Conservation (phyloP, 495 filamentous ascomycete genomes). For the Daldinia loculata region DNA sequence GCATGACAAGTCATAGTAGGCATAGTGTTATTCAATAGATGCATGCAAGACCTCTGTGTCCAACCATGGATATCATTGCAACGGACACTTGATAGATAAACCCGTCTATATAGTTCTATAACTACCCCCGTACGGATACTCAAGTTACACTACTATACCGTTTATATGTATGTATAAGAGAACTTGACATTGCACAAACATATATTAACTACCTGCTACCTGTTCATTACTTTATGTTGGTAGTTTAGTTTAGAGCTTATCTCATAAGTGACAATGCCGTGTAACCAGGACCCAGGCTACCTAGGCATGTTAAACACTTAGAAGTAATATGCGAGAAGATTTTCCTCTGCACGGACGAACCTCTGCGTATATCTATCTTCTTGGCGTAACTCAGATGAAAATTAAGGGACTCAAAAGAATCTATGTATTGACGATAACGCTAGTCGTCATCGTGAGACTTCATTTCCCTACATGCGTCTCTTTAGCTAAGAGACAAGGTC, state of each 20-base stretch:
- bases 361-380: too few relatives aligned
- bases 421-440: background rate
- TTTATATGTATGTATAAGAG: background rate
- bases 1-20: background rate
- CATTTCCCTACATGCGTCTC: background rate
- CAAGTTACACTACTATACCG: background rate
- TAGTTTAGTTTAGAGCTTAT: background rate
- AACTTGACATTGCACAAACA: background rate
- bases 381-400: background rate
- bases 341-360: too few relatives aligned
- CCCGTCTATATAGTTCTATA: background rate
- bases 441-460: background rate
- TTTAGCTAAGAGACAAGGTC: background rate
- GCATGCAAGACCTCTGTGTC: background rate
- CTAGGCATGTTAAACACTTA: background rate
- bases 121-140: background rate
- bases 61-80: background rate
- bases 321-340: background rate
- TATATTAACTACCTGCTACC: too few relatives aligned
- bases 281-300: conserved; percentile 3
- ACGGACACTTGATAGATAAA: background rate
- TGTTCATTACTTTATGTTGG: background rate
- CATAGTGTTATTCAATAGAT: background rate
- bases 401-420: background rate
- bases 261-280: background rate